Base-by-base conservation (phyloP, 805 yeast species). In the Suhomyces tanzawaensis region DNA sequence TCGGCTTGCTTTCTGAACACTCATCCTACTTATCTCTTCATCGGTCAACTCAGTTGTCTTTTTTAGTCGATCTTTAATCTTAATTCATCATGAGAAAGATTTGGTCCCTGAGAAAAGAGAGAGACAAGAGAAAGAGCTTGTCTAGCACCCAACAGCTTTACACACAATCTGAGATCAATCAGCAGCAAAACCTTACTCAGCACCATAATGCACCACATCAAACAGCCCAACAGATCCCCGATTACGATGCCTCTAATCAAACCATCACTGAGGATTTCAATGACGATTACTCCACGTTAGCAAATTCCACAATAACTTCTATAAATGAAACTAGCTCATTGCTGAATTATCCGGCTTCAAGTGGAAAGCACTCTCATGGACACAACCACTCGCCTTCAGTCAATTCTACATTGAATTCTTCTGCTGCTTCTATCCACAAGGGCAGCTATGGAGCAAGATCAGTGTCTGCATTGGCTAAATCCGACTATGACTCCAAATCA, bases 401-500 rank as follows among this genome's bases (percentile, higher is more conserved):
- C 14, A 39, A 24, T 19, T 39, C 42, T 15, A 39, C 29, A 9
- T 14, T 39, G 13, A 29, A 31, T 11, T 23, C 38, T 5, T 28
- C 41, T 3, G 34, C 30, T 5, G 13, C 23, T 8, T 22, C 34
- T 9, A 8, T 24, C 19, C 21, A 18, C 16, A 14, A 19, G 21
- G 9, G n/a, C 8, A 7, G 32, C 3, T 29, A 34, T 12, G 14
- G 38, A 21, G 35, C 42, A 6, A 39, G 37, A 27, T 47, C 46
- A 13, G 52, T 54, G 9, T 38, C 52, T 9, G 24, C 48, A n/a
- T 47, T 57, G 29, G 53, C 53, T 17, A 47, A 47, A 27, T 51
- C 52, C 21, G 69, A 65, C 19, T 65, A 62, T 39, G 74, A 69
- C 41, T 25, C 42, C 21, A 50, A 45, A n/a, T 14, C 47, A 7